These are phyloP conservation scores for Achaetomium macrosporum DNA, from an alignment of 2,329 filamentous ascomycete genomes.

Conservation along the genomic window DNA sequence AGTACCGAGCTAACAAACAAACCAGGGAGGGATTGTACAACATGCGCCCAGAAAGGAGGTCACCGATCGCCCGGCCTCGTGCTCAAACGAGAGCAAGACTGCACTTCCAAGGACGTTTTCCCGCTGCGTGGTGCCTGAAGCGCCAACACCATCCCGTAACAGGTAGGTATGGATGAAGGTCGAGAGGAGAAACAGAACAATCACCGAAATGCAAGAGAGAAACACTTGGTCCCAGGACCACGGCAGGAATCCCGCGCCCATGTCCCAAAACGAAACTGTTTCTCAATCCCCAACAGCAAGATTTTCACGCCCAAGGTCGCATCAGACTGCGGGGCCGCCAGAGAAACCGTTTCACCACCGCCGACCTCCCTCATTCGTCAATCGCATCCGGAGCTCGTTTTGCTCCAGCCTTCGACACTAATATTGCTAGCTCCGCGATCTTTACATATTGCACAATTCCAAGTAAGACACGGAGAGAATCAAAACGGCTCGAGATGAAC, in stretches of 20 bases:
- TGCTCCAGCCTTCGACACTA: neutral
- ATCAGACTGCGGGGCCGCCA: too few relatives aligned
- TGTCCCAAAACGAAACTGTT: conserved; percentile 5
- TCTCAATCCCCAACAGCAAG: conserved; percentile 2
- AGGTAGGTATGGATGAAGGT: neutral
- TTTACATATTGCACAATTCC: too few relatives aligned
- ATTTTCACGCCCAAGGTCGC: neutral
- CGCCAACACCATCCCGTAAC: neutral
- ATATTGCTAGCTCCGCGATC: conserved; percentile 2
- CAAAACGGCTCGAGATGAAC: conserved; percentile 15
- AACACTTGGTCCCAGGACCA: neutral
- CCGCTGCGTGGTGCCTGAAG: too few relatives aligned
- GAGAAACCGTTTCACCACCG: neutral
- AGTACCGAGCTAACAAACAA: too few relatives aligned
- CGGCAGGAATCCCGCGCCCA: neutral
- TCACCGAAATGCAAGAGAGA: conserved; percentile 1
- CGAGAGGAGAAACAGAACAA: conserved; percentile 2
- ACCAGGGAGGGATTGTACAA: too few relatives aligned
- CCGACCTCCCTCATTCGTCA: neutral
- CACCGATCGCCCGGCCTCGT: too few relatives aligned
- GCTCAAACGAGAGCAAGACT: too few relatives aligned
- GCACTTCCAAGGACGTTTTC: too few relatives aligned
- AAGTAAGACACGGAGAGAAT: neutral
- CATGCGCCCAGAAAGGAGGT: too few relatives aligned
- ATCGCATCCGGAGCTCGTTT: neutral